A percentile compares a stretch with the other conserved stretches of the same genome.
Conservation (phyloP, 345 rosid genomes). For the Boechera divaricarpa region DNA sequence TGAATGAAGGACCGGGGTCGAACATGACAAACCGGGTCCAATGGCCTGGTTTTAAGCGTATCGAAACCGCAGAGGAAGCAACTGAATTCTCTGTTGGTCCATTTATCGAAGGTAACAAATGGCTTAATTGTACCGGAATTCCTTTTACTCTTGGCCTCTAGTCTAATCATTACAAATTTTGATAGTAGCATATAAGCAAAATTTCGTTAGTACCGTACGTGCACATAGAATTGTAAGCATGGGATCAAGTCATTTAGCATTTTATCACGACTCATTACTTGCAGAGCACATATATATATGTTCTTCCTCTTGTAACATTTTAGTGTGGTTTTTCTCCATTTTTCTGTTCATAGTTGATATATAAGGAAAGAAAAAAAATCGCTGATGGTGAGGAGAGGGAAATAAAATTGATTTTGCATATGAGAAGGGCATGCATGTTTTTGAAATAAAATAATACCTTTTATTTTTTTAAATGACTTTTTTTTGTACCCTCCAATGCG, state of each 20-base stretch:
- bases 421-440: no score
- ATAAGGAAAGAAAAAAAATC: no score
- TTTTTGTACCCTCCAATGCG: no score
- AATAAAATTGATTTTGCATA: no score
- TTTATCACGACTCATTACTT: neutral
- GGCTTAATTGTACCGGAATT: constrained; percentile 63
- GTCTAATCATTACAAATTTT: constrained; percentile 43
- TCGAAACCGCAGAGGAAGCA: constrained; percentile 59
- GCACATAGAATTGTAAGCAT: no score
- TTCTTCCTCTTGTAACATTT: neutral
- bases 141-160: constrained; percentile 50
- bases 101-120: constrained; percentile 63
- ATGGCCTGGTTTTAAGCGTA: constrained; percentile 76
- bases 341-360: no score
- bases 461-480: no score
- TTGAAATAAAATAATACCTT: no score
- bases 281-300: neutral
- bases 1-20: constrained; percentile 70
- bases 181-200: constrained; percentile 25
- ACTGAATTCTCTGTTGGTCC: constrained; percentile 57
- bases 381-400: no score
- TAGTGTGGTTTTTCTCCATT: no score
- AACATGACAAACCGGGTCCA: constrained; percentile 66
- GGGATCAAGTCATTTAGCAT: neutral
- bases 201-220: neutral